Conservation (phyloP, 2,329 filamentous ascomycete genomes). For the Sphaerulina vaccinii region DNA sequence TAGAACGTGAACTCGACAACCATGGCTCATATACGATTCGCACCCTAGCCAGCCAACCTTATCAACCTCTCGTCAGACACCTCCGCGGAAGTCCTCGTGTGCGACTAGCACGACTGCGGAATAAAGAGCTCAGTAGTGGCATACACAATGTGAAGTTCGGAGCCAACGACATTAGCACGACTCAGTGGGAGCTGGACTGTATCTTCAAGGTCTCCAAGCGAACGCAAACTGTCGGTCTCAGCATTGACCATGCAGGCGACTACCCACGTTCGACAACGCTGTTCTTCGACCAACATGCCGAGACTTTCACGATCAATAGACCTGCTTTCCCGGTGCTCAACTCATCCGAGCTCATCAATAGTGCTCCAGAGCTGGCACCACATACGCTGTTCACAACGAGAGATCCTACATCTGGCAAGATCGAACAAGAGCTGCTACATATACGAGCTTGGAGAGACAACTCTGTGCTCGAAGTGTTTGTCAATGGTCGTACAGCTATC, state of each 20-base stretch:
- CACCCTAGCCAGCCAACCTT: slow-evolving; percentile 42
- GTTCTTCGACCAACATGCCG: slow-evolving; percentile 40
- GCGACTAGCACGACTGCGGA: slow-evolving; percentile 9
- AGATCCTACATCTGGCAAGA: slow-evolving; percentile 10
- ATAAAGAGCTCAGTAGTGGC: not conserved
- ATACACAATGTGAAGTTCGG: slow-evolving; percentile 12
- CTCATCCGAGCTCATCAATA: slow-evolving; percentile 37
- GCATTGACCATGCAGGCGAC: slow-evolving; percentile 29
- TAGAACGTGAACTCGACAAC: slow-evolving; percentile 35
- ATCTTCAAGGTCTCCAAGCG: slow-evolving; percentile 26
- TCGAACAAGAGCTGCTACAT: slow-evolving; percentile 35
- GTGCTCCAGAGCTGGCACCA: slow-evolving; percentile 36
- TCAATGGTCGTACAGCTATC: slow-evolving; percentile 46
- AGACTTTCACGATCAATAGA: slow-evolving; percentile 45
- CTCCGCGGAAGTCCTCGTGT: slow-evolving; percentile 32
- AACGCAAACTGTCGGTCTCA: slow-evolving; percentile 25
- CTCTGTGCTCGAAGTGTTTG: slow-evolving; percentile 49
- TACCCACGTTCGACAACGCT: slow-evolving; percentile 39
- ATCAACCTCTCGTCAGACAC: slow-evolving; percentile 17
- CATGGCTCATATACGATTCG: slow-evolving; percentile 41
- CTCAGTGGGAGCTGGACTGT: slow-evolving; percentile 29
- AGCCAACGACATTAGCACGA: slow-evolving; percentile 14
- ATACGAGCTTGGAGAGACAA: slow-evolving; percentile 46
- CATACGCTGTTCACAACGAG: slow-evolving; percentile 48
- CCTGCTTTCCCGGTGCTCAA: slow-evolving; percentile 35